Conservation (phyloP, 352 stramenopile species). For the Pythium brassicae region DNA sequence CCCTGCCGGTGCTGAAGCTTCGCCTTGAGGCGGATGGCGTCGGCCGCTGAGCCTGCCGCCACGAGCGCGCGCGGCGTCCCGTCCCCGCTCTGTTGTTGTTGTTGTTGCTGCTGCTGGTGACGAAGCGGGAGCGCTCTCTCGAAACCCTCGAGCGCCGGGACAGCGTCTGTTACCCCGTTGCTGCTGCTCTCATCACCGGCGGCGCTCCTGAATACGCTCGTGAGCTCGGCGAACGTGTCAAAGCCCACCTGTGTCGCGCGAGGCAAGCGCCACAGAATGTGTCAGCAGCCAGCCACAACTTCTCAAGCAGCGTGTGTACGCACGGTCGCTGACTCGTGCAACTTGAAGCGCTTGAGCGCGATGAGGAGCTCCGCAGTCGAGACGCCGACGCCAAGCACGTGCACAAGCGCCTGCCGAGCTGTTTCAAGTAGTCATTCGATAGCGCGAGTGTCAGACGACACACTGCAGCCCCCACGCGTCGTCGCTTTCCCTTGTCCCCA, state of each 20-base stretch:
- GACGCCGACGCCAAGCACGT: conserved; percentile 55
- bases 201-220: conserved; percentile 23
- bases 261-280: neutral
- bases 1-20: neutral
- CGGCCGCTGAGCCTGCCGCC: conserved; percentile 25
- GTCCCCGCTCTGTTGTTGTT: neutral
- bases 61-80: conserved; percentile 3
- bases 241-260: conserved; percentile 42
- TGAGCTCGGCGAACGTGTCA: conserved; percentile 54
- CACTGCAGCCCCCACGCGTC: neutral
- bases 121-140: neutral
- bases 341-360: conserved; percentile 25
- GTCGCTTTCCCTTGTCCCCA: no score
- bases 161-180: neutral
- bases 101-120: neutral
- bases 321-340: conserved; percentile 36
- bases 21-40: conserved; percentile 22
- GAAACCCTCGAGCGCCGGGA: conserved; percentile 3
- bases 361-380: conserved; percentile 30
- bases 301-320: no score
- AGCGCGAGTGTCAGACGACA: neutral
- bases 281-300: neutral
- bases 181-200: conserved; percentile 5
- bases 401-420: conserved; percentile 62
- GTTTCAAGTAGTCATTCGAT: neutral